Conservation (phyloP, 1,139 yeast species). For the Saccharomyces hybrid region DNA sequence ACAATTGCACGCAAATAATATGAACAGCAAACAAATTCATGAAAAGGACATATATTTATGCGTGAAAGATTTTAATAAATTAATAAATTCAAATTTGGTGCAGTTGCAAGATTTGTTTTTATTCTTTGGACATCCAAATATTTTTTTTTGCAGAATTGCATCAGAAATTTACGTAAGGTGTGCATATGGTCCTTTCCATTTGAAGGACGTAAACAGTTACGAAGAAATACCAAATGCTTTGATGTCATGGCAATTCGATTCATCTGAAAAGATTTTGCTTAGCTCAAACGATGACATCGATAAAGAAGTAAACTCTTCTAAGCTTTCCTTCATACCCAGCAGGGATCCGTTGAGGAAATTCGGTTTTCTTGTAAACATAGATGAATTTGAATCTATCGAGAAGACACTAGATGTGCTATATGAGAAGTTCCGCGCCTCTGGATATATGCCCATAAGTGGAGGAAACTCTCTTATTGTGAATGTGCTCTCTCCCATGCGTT, state of each 20-base stretch:
- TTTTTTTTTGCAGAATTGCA: conserved; percentile 87
- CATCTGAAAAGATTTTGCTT: conserved; percentile 61
- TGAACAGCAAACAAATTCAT: conserved; percentile 73
- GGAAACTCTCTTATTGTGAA: conserved; percentile 19
- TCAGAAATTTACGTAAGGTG: conserved; percentile 91
- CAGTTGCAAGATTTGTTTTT: conserved; percentile 91
- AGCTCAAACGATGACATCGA: conserved; percentile 43
- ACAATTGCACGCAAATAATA: conserved; percentile 78
- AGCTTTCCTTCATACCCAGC: conserved; percentile 59
- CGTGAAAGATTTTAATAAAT: conserved; percentile 69
- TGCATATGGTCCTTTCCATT: conserved; percentile 88
- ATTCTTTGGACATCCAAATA: conserved; percentile 72
- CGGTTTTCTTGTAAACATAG: background rate
- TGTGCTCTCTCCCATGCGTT: conserved; percentile 62
- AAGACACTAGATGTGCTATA: background rate
- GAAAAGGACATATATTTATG: conserved; percentile 74
- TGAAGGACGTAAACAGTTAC: conserved; percentile 61
- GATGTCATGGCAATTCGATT: conserved; percentile 79
- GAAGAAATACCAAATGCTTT: conserved; percentile 45
- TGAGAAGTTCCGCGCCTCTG: background rate
- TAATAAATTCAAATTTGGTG: conserved; percentile 86
- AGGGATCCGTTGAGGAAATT: background rate
- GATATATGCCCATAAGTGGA: background rate
- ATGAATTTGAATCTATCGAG: background rate
- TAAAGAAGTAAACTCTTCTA: conserved; percentile 61